Percentiles rank a stretch among this genome's conserved stretches.
These are phyloP conservation scores for Sabuloglossum arenarium DNA, from an alignment of 495 filamentous ascomycete species.

Conservation along the genomic window DNA sequence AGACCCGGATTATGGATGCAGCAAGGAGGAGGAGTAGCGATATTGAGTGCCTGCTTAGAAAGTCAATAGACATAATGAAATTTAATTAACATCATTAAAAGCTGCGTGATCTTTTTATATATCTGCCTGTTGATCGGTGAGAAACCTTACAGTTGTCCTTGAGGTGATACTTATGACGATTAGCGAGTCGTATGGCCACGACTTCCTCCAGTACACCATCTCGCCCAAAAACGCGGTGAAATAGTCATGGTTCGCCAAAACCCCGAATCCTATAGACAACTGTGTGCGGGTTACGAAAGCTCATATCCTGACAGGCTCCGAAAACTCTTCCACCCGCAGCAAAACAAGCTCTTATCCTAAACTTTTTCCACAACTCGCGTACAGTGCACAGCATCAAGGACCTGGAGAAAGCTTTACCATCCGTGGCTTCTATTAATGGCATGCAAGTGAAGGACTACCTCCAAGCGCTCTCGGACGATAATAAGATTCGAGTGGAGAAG, in stretches of 20 bases:
- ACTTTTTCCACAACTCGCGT: slow-evolving; percentile 38
- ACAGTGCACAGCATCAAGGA: slow-evolving; percentile 56
- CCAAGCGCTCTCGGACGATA: slow-evolving; percentile 40
- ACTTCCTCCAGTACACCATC: background rate
- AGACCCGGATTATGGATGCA: no score
- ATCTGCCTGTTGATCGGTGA: background rate
- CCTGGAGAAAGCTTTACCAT: slow-evolving; percentile 46
- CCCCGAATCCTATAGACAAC: background rate
- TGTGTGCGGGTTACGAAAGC: background rate
- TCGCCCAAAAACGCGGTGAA: background rate
- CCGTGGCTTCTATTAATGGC: slow-evolving; percentile 42
- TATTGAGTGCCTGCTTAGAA: no score
- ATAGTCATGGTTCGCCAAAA: background rate
- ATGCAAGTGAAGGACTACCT: slow-evolving; percentile 55
- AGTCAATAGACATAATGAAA: no score
- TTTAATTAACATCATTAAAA: no score
- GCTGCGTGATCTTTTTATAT: no score
- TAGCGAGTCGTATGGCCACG: background rate
- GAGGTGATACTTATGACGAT: background rate
- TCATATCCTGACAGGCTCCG: slow-evolving; percentile 27
- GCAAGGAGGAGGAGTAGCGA: no score
- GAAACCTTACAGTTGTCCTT: background rate
- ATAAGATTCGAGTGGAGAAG: slow-evolving; percentile 50
- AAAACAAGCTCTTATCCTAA: slow-evolving; percentile 40
- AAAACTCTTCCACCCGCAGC: slow-evolving; percentile 35